phyloP scores from a whole-genome alignment of 2,329 filamentous ascomycete species.

The Scedosporium boydii region DNA sequence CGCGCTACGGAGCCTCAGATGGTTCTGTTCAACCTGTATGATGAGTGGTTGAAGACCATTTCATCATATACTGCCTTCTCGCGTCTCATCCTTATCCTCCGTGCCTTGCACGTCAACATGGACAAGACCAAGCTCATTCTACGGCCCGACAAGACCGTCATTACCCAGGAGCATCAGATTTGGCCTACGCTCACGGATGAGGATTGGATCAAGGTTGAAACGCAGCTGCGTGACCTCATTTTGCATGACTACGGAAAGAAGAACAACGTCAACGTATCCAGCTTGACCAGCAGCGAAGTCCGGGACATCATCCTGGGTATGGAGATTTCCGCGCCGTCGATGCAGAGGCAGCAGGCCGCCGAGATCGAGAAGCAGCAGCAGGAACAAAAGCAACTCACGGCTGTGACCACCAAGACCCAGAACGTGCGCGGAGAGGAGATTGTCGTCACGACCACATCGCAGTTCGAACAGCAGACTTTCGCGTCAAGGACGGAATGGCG shows the following conservation, averaged over 20 bases:
- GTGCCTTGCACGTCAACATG: slow-evolving; percentile 92
- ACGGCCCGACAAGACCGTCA: slow-evolving; percentile 93
- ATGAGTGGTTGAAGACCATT: slow-evolving; percentile 97
- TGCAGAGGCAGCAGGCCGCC: slow-evolving; percentile 96
- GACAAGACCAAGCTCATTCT: slow-evolving; percentile 97
- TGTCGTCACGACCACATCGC: slow-evolving; percentile 93
- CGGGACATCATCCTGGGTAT: slow-evolving; percentile 98
- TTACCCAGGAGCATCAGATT: slow-evolving; percentile 97
- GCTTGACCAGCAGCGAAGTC: slow-evolving; percentile 92
- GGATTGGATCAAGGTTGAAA: slow-evolving; percentile 99
- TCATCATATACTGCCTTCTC: slow-evolving; percentile 99
- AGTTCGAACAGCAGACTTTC: slow-evolving; percentile 96
- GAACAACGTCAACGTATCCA: slow-evolving; percentile 98
- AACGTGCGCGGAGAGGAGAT: slow-evolving; percentile 97
- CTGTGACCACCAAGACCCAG: slow-evolving; percentile 95
- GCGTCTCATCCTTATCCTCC: slow-evolving; percentile 82
- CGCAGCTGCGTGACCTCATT: slow-evolving; percentile 88
- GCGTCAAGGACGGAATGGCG: slow-evolving; percentile 99
- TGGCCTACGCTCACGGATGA: slow-evolving; percentile 93
- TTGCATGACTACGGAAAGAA: slow-evolving; percentile 99
- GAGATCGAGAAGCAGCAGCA: slow-evolving; percentile 99
- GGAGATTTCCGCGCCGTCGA: slow-evolving; percentile 96
- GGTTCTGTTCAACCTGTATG: slow-evolving; percentile 98
- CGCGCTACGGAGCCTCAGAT: slow-evolving; percentile 98
- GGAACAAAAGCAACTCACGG: slow-evolving; percentile 91